Base-by-base conservation (phyloP, 495 filamentous ascomycete species). In the Cetradonia linearis region DNA sequence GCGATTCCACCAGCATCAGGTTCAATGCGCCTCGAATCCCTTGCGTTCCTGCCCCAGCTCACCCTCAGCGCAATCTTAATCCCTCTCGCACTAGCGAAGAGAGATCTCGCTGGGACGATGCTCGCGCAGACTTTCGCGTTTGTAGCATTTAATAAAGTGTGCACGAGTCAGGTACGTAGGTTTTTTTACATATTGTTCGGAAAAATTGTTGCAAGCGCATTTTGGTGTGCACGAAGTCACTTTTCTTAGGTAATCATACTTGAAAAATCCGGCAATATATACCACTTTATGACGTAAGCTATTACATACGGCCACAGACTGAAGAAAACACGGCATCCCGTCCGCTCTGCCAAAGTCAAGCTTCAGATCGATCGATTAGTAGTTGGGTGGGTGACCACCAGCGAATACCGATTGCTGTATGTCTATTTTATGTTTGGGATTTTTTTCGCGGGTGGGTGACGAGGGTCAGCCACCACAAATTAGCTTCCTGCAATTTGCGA, bases 111-210 rank as follows among this genome's bases (percentile, higher is more conserved):
- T 1, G 79, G 84, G 1, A 81, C 91, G n/a, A 89, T 97, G 84
- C 80, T 98, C n/a, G 90, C 88, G n/a, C 93, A 98, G 73, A 97
- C 94, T 0, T 96, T 96, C 70, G 87, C 93, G 0, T 98, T 98
- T 71, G 93, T 97, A 7, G 83, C 88, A 6, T 97, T 95, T 60
- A 98, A 98, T 70, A 98, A 98, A 76, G 93, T 98, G 20, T 96
- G 91, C 79, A 98, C 93, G 2, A 92, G 88, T 67, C 93, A 97
- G 81, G 90, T 93, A 82, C 27, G 75, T 61, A 31, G 1, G n/a
- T 7, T 23, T 10, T 10, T 23, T 2, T 46, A 23, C 42, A 13
- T 25, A 23, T 7, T 10, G 8, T 46, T 4, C 25, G 20, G 0
- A 25, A 23, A 46, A 1, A 25, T 23, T 0, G 3, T 8, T 23